Base-by-base conservation (phyloP, 345 rosid species). In the Populus alba region DNA sequence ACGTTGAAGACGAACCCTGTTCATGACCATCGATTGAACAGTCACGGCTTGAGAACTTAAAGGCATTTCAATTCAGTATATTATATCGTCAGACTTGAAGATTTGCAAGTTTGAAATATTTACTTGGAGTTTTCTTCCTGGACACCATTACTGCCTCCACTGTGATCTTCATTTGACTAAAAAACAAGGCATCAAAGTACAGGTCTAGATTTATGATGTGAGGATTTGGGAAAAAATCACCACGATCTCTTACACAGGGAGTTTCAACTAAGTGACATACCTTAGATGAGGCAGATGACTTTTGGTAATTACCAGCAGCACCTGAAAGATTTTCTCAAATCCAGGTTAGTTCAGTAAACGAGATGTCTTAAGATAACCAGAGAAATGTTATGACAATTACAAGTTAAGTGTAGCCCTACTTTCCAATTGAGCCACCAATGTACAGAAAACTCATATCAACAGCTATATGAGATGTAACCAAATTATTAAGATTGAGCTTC, bases 121-220 rank as follows among this genome's bases (percentile, higher is more conserved):
- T 85, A 96, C 99, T 89, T 94, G 74, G 97, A 92, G 85, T 89
- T 94, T 82, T 96, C 98, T 87, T 92, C 93, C 5, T 66, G 85
- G 59, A 22, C 75, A 76, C 80, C 81, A 61, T 82, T 87, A 13
- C 33, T 67, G 23, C 78, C 80, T 79, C 91, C 93, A 80, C 86
- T 74, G 70, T 71, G n/a, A 78, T 87, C 90, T 79, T 83, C 81
- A 77, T 75, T 83, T 0, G 75, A 71, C 94, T 92, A 80, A 73
- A 84, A 59, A 4, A 69, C 63, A 73, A 49, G 75, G 55, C 65
- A 84, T 70, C 75, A 77, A 17, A 75, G 47, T 35, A 72, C 33
- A 73, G 43, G 29, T 72, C 49, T 51, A 66, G 79, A 43, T 11
- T 80, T 71, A 68, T 74, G 79, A 68, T 37, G 29, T 35, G 77